These are phyloP conservation scores for Berkeleyomyces basicola DNA, from an alignment of 2,329 filamentous ascomycete species.

Conservation along the genomic window DNA sequence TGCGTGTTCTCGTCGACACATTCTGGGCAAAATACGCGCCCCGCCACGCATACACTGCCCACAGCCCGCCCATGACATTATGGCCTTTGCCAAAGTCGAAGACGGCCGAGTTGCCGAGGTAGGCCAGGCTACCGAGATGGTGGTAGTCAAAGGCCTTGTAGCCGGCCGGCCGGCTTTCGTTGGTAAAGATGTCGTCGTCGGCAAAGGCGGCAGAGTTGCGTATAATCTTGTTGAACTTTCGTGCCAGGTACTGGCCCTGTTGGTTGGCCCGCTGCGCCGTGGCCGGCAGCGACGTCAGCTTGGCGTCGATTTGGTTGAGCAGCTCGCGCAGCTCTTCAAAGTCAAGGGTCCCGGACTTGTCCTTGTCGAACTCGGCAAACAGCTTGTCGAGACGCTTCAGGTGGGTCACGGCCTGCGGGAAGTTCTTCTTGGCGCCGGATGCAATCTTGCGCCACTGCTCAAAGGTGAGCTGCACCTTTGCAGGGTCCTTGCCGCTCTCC, in stretches of 20 bases:
- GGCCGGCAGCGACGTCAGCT: constrained; percentile 83
- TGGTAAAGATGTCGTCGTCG: constrained; percentile 69
- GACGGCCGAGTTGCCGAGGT: constrained; percentile 89
- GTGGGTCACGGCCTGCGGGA: constrained; percentile 79
- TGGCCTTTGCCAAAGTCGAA: constrained; percentile 67
- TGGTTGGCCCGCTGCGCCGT: constrained; percentile 94
- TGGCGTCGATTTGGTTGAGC: constrained; percentile 80
- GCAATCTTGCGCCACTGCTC: constrained; percentile 78
- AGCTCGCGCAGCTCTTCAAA: constrained; percentile 84
- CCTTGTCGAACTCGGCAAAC: constrained; percentile 82
- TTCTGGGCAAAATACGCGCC: constrained; percentile 96
- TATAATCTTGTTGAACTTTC: constrained; percentile 86
- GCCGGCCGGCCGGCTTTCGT: constrained; percentile 77
- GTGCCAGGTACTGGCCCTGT: constrained; percentile 80
- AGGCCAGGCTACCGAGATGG: constrained; percentile 82
- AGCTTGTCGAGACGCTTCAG: constrained; percentile 79
- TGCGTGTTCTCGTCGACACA: constrained; percentile 77
- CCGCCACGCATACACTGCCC: constrained; percentile 92
- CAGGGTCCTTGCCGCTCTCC: constrained; percentile 80
- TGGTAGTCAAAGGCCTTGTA: constrained; percentile 92
- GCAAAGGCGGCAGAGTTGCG: constrained; percentile 56
- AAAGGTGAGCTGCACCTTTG: constrained; percentile 75
- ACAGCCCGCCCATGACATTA: constrained; percentile 63
- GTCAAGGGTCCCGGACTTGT: constrained; percentile 82
- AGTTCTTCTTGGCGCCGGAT: constrained; percentile 66